Conservation (phyloP, 2,329 filamentous ascomycete species). For the Sclerotinia sclerotiorum region DNA sequence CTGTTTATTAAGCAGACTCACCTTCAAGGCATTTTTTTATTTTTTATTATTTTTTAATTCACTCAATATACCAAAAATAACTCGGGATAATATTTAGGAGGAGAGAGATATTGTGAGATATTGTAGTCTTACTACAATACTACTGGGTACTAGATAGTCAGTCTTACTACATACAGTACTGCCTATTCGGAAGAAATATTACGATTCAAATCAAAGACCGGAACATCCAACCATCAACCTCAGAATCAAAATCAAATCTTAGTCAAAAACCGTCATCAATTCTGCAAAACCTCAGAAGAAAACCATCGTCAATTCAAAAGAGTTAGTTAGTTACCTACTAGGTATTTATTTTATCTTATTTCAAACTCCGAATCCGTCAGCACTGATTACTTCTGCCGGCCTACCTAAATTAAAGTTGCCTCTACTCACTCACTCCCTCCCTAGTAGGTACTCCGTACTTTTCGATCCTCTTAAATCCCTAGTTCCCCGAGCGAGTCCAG, state of each 20-base stretch:
- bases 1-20: no score
- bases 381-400: neutral
- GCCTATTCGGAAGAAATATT: no score
- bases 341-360: neutral
- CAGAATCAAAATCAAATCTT: neutral
- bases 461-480: neutral
- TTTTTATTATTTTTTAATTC: neutral
- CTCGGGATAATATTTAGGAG: neutral
- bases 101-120: neutral
- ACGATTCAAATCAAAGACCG: neutral
- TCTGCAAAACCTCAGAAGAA: neutral
- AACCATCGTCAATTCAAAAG: neutral
- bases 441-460: neutral
- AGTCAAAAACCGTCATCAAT: neutral
- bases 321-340: neutral
- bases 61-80: neutral
- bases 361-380: neutral
- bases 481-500: constrained; percentile 2
- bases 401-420: neutral
- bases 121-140: neutral
- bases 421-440: neutral
- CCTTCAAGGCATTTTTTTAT: no score
- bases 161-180: neutral
- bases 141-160: neutral
- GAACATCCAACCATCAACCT: neutral